Conservation (phyloP, 139 green algal genomes). For the Coelastrella sp. region DNA sequence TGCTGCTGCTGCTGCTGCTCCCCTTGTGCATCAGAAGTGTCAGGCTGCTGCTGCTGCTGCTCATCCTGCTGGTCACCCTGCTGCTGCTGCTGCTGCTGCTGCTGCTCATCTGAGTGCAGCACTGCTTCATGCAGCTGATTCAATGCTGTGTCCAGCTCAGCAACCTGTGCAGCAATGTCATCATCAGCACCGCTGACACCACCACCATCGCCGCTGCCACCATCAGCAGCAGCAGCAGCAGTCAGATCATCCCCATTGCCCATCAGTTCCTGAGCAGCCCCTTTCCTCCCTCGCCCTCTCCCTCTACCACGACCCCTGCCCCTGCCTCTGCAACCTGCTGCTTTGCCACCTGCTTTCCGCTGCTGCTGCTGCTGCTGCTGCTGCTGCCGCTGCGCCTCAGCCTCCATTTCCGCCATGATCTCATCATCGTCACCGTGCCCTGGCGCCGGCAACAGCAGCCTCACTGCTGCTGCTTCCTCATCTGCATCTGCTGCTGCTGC, state of each 20-base stretch:
- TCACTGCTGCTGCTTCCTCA: not conserved
- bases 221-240: not conserved
- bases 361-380: conserved; percentile 19
- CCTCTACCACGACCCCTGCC: conserved; percentile 20
- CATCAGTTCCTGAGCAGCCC: not conserved
- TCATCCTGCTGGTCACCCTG: not conserved
- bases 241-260: not conserved
- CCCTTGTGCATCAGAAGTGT: not conserved
- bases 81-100: conserved; percentile 41
- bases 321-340: conserved; percentile 3
- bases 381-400: conserved; percentile 33
- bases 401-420: conserved; percentile 14
- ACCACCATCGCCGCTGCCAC: not conserved
- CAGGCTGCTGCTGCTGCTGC: conserved; percentile 26
- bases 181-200: conserved; percentile 4
- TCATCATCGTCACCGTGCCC: conserved; percentile 34
- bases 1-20: not conserved
- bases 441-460: not conserved
- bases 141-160: conserved; percentile 22
- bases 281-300: not conserved
- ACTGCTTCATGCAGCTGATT: conserved; percentile 21
- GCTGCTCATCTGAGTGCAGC: conserved; percentile 10
- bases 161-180: conserved; percentile 40
- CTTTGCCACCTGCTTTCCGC: conserved; percentile 9
- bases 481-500: not conserved